Evolutionary conservation across 1,139 yeast genomes (phyloP).

Genomic region (Yamadazyma diospyri): DNA sequence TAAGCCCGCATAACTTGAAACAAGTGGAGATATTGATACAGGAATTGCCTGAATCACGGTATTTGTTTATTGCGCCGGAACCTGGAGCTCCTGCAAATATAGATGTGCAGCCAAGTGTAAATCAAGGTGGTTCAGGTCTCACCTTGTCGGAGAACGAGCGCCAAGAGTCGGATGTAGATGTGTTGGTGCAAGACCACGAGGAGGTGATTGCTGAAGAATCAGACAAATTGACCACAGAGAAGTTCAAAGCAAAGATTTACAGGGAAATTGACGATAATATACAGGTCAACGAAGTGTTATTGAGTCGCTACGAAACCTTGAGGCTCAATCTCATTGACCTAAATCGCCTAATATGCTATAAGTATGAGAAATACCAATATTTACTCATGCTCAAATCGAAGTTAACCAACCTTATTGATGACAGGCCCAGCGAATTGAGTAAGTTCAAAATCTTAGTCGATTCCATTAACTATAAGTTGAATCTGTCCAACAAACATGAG

Average conservation of each 20-base stretch:
- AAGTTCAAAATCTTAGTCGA: slow-evolving; percentile 33
- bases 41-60: slow-evolving; percentile 34
- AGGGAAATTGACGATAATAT: slow-evolving; percentile 10
- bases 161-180: neutral
- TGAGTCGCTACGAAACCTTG: slow-evolving; percentile 24
- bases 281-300: slow-evolving; percentile 11
- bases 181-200: slow-evolving; percentile 17
- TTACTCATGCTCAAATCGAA: slow-evolving; percentile 18
- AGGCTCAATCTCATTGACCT: slow-evolving; percentile 19
- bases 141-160: neutral
- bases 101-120: neutral
- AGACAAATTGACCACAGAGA: neutral
- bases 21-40: slow-evolving; percentile 23
- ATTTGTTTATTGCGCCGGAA: slow-evolving; percentile 18
- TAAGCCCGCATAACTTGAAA: slow-evolving; percentile 12
- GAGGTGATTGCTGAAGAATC: slow-evolving; percentile 7
- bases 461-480: slow-evolving; percentile 14
- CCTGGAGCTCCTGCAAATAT: slow-evolving; percentile 6
- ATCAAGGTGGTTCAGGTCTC: neutral
- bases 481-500: slow-evolving; percentile 8
- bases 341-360: slow-evolving; percentile 21
- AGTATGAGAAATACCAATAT: slow-evolving; percentile 27
- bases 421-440: slow-evolving; percentile 22
- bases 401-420: slow-evolving; percentile 18
- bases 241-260: slow-evolving; percentile 9